Base-by-base conservation (phyloP, 805 yeast genomes). In the Teunomyces gatunensis region DNA sequence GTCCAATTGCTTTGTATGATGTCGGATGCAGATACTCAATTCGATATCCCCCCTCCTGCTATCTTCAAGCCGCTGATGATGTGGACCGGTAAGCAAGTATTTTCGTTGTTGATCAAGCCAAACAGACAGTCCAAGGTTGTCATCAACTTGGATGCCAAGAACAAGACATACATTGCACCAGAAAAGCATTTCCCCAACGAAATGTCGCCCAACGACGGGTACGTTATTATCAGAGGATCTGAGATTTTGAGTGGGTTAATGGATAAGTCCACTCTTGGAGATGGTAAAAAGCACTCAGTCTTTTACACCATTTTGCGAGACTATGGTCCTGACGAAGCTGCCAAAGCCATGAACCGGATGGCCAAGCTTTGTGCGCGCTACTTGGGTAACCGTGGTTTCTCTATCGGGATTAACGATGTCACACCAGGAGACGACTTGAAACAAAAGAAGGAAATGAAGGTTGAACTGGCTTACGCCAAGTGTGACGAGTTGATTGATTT, bases 61-160 rank as follows among this genome's bases (percentile, higher is more conserved):
- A 87, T 94, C 47, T 75, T 84, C 70, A 94, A 92, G 67, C 99
- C 99, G 3, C 82, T 75, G 33, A 81, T 78, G 65, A 66, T 94
- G 60, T 94, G 99, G 99, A 91, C 99, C 0, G 99, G 99, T 47
- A 94, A 94, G 64, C 99, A 94, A 68, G 83, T 95, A 0, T 94
- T 92, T 66, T 85, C 95, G 37, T 67, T 94, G 51, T 76, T 94
- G 54, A 94, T 94, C 61, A 83, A 76, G 60, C 98, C 99, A 42
- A 92, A 87, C 68, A 73, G 71, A 37, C 47, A 71, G 4, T 85
- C 94, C 2, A 86, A 87, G 4, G 96, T 95, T 21, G 74, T 86
- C 6, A 90, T 94, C 62, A 94, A 94, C 61, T 73, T 94, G 55
- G 97, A 94, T 63, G 97, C 97, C 4, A 94, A 92, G 63, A 89